These are phyloP conservation scores for Tylopilus felleus DNA, from an alignment of 768 basidiomycete species.

Conservation along the genomic window DNA sequence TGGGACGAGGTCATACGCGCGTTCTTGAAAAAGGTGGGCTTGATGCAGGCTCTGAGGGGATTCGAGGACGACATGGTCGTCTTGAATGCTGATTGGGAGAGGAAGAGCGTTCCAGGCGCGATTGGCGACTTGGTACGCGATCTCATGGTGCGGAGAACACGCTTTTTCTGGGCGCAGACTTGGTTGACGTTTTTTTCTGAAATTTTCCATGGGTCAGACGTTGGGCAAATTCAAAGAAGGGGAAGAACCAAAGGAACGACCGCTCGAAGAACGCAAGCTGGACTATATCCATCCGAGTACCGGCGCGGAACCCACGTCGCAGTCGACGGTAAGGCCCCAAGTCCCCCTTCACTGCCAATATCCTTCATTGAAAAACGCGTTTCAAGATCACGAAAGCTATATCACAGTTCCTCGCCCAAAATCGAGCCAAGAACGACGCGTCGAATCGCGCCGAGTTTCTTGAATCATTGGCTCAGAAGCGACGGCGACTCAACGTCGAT, in stretches of 20 bases:
- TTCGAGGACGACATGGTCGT: conserved; percentile 71
- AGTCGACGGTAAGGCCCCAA: conserved; percentile 50
- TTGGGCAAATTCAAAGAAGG: conserved; percentile 31
- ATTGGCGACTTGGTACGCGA: conserved; percentile 48
- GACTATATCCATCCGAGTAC: conserved; percentile 53
- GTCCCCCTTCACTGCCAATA: not conserved
- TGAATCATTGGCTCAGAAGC: conserved; percentile 53
- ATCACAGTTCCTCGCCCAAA: conserved; percentile 66
- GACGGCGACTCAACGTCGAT: conserved; percentile 39
- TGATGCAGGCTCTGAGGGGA: conserved; percentile 57
- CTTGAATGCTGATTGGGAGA: conserved; percentile 66
- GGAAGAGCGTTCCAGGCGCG: conserved; percentile 51
- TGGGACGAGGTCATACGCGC: conserved; percentile 59
- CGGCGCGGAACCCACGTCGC: conserved; percentile 48
- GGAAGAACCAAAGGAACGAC: conserved; percentile 26
- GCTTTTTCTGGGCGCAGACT: not conserved
- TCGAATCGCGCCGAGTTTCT: conserved; percentile 80
- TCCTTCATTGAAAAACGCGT: conserved; percentile 7
- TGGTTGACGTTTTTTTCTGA: not conserved
- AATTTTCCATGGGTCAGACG: conserved; percentile 14
- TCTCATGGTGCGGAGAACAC: conserved; percentile 43
- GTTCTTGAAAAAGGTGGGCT: conserved; percentile 53
- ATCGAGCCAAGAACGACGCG: conserved; percentile 66
- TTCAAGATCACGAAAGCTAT: conserved; percentile 66
- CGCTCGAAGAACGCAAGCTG: conserved; percentile 67